Percentiles rank a stretch among this genome's conserved stretches.
phyloP scores from a whole-genome alignment of 2,329 filamentous ascomycete species.

The Fusarium abutilonis region DNA sequence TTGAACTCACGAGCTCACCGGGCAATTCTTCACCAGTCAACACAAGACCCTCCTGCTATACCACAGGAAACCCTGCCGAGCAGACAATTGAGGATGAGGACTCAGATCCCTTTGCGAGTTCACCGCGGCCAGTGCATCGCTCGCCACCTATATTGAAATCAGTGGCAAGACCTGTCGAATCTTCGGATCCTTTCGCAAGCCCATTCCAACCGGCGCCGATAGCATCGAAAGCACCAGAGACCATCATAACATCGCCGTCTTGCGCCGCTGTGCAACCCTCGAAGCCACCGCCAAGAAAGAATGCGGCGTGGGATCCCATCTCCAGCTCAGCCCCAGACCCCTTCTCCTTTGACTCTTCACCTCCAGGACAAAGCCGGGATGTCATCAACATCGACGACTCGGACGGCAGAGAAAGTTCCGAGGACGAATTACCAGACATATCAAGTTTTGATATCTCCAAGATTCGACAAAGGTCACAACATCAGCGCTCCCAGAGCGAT shows the following conservation, averaged over 20 bases:
- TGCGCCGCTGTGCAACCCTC: constrained; percentile 1
- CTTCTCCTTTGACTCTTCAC: constrained; percentile 33
- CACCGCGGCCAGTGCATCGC: constrained; percentile 36
- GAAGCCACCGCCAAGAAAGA: constrained; percentile 15
- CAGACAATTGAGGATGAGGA: constrained; percentile 14
- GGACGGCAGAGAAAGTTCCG: constrained; percentile 47
- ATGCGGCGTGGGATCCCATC: constrained; percentile 59
- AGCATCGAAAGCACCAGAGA: constrained; percentile 8
- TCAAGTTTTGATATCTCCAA: constrained; percentile 52
- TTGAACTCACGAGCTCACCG: constrained; percentile 53
- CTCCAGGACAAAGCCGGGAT: constrained; percentile 16
- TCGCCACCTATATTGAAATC: constrained; percentile 4
- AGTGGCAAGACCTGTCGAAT: constrained; percentile 17
- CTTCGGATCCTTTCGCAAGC: constrained; percentile 38
- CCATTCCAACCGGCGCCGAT: constrained; percentile 10
- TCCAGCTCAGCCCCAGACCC: constrained; percentile 63
- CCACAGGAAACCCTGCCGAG: neutral
- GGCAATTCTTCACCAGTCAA: constrained; percentile 15
- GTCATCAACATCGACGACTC: constrained; percentile 54
- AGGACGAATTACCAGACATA: constrained; percentile 62
- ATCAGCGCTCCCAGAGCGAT: constrained; percentile 50
- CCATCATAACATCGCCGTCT: constrained; percentile 13
- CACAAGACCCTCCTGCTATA: neutral
- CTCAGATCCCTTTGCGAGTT: constrained; percentile 52
- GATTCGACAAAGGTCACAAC: constrained; percentile 34